These are phyloP conservation scores for Phlebiopsis flavidoalba DNA, from an alignment of 768 basidiomycete species.

Conservation along the genomic window DNA sequence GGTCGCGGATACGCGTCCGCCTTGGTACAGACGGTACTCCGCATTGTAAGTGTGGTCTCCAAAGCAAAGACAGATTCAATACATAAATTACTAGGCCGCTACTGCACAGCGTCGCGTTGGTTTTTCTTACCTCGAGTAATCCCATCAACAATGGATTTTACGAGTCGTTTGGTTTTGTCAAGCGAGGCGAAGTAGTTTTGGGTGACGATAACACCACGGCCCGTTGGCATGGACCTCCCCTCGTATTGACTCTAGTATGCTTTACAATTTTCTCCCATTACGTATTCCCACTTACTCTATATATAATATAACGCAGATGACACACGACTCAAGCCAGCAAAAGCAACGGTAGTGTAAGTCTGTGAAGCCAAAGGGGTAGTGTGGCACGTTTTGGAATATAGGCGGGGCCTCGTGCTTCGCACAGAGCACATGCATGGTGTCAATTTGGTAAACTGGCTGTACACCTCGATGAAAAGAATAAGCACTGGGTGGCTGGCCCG, in stretches of 20 bases:
- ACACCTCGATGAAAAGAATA: too few relatives aligned
- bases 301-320: not conserved
- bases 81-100: not conserved
- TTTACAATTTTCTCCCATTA: not conserved
- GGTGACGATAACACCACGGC: constrained; percentile 6
- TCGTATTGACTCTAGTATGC: not conserved
- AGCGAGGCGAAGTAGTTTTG: not conserved
- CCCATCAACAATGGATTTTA: not conserved
- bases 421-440: too few relatives aligned
- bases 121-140: not conserved
- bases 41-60: not conserved
- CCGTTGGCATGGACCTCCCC: not conserved
- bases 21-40: not conserved
- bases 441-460: too few relatives aligned
- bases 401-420: too few relatives aligned
- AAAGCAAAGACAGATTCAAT: too few relatives aligned
- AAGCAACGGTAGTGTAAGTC: too few relatives aligned
- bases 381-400: too few relatives aligned
- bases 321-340: not conserved
- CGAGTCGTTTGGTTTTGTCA: not conserved
- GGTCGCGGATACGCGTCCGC: constrained; percentile 11
- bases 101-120: not conserved
- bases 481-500: too few relatives aligned
- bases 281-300: not conserved
- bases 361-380: too few relatives aligned